Evolutionary conservation across 768 basidiomycete species (phyloP), one percentile per base, ranked within the genome.

Genomic region (Lactarius indigo): DNA sequence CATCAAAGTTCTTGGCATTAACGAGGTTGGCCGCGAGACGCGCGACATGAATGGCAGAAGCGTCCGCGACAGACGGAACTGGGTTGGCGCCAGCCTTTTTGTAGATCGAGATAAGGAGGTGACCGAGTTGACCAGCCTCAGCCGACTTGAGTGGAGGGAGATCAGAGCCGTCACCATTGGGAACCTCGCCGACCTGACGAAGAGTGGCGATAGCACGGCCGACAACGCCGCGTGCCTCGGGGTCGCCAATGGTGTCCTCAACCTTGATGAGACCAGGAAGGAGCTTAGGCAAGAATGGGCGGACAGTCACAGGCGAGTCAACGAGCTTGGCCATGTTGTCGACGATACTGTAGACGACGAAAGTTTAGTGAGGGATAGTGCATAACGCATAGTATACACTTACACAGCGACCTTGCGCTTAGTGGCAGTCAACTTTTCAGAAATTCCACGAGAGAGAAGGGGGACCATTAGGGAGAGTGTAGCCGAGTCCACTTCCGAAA

Each of bases 281-380:
- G 39, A 98, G 89, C 79, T 92, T 95, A 74, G 94, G 95, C 72
- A 98, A 75, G 90, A 98, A 98, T 66, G 96, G 96, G 74, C 96
- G 91, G 79, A 98, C 96, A 60, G 94, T 96, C 79, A 94, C 80
- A 62, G 89, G 85, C 31, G 94, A 96, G 81, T 96, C 95, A 75
- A 98, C 96, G 75, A 98, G 88, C 82, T 97, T 97, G 75, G 96
- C 78, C 96, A 98, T 98, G 87, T 97, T 98, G 82, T 98, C 96
- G 75, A 91, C 84, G 71, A 98, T 98, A 73, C 90, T 93, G 79
- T 30, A 39, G 59, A 74, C n/a, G n/a, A 23, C 60, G 74, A 72
- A 65, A 39, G 59, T 39, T 52, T 2, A 20, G 63, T 71, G 10
- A 72, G 28, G 64, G 54, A 72, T 66, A 17, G 64, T 66, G 66